Evolutionary conservation across 306 rosid species (phyloP).

Genomic region (Dryas drummondii): DNA sequence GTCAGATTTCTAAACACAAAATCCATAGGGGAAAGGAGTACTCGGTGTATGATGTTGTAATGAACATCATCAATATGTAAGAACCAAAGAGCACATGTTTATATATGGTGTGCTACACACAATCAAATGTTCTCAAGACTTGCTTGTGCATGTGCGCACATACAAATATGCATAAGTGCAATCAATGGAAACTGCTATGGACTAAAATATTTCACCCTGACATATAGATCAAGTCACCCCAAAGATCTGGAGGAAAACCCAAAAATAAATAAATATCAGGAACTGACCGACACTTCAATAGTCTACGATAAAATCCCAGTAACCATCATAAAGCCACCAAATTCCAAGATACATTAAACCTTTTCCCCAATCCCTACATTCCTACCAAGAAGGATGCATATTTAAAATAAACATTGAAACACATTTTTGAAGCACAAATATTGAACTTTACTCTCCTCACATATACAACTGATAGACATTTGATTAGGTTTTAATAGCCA

Average conservation of each 20-base stretch:
- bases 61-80: too few species aligned
- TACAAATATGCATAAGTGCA: not conserved
- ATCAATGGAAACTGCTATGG: not conserved
- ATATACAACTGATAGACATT: not conserved
- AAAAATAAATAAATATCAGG: not conserved
- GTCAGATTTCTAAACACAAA: slow-evolving; percentile 26
- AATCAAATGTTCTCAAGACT: not conserved
- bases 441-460: too few species aligned
- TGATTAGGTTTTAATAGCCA: not conserved
- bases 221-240: not conserved
- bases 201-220: not conserved
- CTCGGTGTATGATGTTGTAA: not conserved
- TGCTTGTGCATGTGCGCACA: too few species aligned
- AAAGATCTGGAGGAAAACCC: not conserved
- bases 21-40: not conserved
- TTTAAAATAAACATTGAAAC: not conserved
- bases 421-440: not conserved
- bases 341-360: not conserved
- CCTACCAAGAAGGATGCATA: not conserved
- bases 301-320: not conserved
- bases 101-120: not conserved
- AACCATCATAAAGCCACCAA: not conserved
- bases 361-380: not conserved
- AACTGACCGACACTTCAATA: not conserved
- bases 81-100: not conserved